A percentile compares a stretch with the other conserved stretches of the same genome.
phyloP scores from a whole-genome alignment of 495 filamentous ascomycete genomes.

The Hypomontagnella monticulosa region DNA sequence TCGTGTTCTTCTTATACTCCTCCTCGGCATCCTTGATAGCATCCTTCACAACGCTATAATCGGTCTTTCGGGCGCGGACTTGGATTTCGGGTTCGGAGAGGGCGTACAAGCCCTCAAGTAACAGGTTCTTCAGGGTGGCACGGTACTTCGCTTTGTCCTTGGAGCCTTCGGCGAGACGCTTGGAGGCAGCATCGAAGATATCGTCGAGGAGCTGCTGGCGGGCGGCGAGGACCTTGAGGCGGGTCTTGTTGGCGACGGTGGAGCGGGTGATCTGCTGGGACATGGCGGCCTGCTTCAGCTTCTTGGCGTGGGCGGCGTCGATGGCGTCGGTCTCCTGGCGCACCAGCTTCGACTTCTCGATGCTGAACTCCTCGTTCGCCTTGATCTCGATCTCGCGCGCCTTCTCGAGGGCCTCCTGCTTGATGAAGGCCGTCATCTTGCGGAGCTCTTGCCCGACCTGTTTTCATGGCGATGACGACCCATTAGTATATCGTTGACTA shows the following conservation, averaged over 20 bases:
- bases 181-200: constrained; percentile 83
- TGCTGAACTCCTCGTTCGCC: constrained; percentile 97
- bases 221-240: constrained; percentile 83
- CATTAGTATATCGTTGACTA: constrained; percentile 20
- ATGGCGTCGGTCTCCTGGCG: constrained; percentile 92
- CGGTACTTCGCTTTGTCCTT: constrained; percentile 79
- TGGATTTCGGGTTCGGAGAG: constrained; percentile 80
- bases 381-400: constrained; percentile 96
- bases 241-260: constrained; percentile 92
- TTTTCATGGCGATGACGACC: constrained; percentile 1
- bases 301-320: constrained; percentile 93
- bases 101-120: constrained; percentile 91
- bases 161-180: constrained; percentile 69
- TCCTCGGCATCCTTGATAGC: constrained; percentile 76
- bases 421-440: constrained; percentile 99
- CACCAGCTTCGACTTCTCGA: constrained; percentile 98
- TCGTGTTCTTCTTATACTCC: constrained; percentile 81
- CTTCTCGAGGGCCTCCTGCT: constrained; percentile 96
- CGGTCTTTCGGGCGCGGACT: constrained; percentile 80
- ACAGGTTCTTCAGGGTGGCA: constrained; percentile 75
- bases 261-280: constrained; percentile 96
- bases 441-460: constrained; percentile 94
- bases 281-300: constrained; percentile 96
- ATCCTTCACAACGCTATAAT: constrained; percentile 75
- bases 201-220: constrained; percentile 90